Evolutionary conservation across 73 alveolate species (phyloP).

Genomic region (Uronychia setigera): DNA sequence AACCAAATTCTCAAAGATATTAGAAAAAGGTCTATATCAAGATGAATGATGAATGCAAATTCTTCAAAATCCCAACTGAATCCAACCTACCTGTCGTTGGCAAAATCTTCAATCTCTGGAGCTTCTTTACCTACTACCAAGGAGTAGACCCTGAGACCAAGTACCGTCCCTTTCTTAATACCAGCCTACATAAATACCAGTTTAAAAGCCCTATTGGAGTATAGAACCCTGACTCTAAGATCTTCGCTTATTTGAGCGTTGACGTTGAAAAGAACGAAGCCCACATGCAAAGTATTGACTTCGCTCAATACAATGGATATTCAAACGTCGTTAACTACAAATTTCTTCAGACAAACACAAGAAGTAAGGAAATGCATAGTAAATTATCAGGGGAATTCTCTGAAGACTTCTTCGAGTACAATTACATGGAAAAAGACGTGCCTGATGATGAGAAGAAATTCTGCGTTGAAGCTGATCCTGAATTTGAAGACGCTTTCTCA

Average conservation of each 20-base stretch:
- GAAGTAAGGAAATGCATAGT: background rate
- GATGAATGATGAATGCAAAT: too few species aligned
- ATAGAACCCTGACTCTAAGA: too few species aligned
- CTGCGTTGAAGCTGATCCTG: background rate
- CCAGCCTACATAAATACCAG: background rate
- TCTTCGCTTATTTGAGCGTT: background rate
- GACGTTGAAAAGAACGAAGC: background rate
- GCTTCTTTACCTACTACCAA: too few species aligned
- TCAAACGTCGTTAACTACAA: background rate
- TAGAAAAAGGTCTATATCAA: too few species aligned
- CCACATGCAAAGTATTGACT: background rate
- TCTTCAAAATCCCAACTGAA: too few species aligned
- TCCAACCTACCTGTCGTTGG: too few species aligned
- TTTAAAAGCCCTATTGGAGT: background rate
- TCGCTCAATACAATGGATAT: background rate
- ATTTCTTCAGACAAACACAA: background rate
- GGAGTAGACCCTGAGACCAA: too few species aligned
- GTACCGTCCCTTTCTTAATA: too few species aligned
- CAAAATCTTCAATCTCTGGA: too few species aligned
- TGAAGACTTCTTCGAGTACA: background rate
- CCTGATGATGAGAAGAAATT: background rate
- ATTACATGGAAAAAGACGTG: too few species aligned
- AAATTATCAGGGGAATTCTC: background rate
- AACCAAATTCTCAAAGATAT: too few species aligned
- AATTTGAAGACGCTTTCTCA: background rate